A percentile compares a stretch with the other conserved stretches of the same genome.
phyloP scores from a whole-genome alignment of 768 basidiomycete genomes.

The Calocera cornea region DNA sequence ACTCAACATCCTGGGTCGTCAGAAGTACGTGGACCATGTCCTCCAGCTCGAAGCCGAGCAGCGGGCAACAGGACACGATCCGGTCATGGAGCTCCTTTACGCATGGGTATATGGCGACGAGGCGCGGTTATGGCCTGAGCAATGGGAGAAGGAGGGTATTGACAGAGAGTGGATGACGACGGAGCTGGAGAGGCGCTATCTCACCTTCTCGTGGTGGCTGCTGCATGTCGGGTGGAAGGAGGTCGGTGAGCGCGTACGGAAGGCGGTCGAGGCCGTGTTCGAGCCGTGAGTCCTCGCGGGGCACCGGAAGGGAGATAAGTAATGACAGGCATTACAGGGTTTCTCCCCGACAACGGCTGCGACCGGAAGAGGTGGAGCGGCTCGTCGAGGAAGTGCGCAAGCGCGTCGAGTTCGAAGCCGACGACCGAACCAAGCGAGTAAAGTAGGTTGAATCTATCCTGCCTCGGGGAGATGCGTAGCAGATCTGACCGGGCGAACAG shows the following conservation, averaged over 20 bases:
- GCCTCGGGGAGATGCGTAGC: neutral
- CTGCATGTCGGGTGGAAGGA: constrained; percentile 85
- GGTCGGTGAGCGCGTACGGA: constrained; percentile 55
- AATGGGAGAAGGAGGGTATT: constrained; percentile 20
- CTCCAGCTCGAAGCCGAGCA: constrained; percentile 36
- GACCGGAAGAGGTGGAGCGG: constrained; percentile 50
- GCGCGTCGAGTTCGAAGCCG: constrained; percentile 56
- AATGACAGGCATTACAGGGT: constrained; percentile 36
- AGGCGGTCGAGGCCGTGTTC: constrained; percentile 70
- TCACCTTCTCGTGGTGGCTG: constrained; percentile 88
- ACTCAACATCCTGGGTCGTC: constrained; percentile 68
- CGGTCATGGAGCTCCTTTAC: constrained; percentile 6
- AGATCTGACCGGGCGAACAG: constrained; percentile 25
- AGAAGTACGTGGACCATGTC: constrained; percentile 63
- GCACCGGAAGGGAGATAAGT: neutral
- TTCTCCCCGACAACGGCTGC: constrained; percentile 68
- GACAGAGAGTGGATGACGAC: constrained; percentile 29
- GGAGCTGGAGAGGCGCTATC: constrained; percentile 62
- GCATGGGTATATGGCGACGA: constrained; percentile 17
- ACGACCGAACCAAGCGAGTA: constrained; percentile 34
- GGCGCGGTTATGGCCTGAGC: constrained; percentile 16
- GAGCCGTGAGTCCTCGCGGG: constrained; percentile 44
- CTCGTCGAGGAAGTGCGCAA: constrained; percentile 61
- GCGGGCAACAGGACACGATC: neutral
- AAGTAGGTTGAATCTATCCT: constrained; percentile 14